phyloP scores from a whole-genome alignment of 2,329 filamentous ascomycete genomes.

The Bipolaris bicolor region DNA sequence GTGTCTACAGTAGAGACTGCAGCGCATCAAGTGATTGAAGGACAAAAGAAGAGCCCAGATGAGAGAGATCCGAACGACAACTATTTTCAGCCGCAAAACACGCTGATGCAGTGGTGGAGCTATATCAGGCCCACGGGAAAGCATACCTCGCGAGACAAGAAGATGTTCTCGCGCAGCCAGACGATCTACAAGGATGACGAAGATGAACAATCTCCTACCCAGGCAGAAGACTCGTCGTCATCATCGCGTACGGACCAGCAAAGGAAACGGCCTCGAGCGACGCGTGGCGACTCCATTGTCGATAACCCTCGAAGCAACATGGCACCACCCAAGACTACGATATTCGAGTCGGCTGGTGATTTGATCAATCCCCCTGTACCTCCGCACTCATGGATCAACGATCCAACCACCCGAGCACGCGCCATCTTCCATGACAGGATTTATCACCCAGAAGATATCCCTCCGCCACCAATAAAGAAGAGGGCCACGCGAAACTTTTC shows the following conservation, averaged over 20 bases:
- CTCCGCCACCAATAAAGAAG: conserved; percentile 68
- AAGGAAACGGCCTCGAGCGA: conserved; percentile 52
- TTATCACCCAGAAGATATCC: conserved; percentile 93
- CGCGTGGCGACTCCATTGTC: conserved; percentile 58
- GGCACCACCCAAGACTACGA: conserved; percentile 85
- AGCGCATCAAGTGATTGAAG: conserved; percentile 41
- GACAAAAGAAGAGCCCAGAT: conserved; percentile 33
- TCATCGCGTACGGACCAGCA: conserved; percentile 20
- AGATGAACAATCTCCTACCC: conserved; percentile 12
- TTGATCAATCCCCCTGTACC: conserved; percentile 89
- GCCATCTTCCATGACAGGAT: conserved; percentile 97
- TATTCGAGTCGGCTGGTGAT: conserved; percentile 94
- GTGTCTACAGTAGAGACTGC: conserved; percentile 44
- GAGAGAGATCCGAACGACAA: conserved; percentile 20
- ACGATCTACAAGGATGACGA: conserved; percentile 37
- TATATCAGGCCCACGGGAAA: conserved; percentile 73
- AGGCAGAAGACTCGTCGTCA: conserved; percentile 18
- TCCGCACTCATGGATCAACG: conserved; percentile 77
- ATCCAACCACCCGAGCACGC: conserved; percentile 79
- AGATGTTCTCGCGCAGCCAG: conserved; percentile 52
- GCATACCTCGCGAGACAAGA: conserved; percentile 72
- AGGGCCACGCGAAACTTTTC: conserved; percentile 48
- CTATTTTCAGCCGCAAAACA: conserved; percentile 45
- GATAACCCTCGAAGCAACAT: conserved; percentile 58
- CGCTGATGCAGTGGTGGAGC: conserved; percentile 66